phyloP scores from a whole-genome alignment of 2,329 filamentous ascomycete genomes.

The Penicillium sp. region DNA sequence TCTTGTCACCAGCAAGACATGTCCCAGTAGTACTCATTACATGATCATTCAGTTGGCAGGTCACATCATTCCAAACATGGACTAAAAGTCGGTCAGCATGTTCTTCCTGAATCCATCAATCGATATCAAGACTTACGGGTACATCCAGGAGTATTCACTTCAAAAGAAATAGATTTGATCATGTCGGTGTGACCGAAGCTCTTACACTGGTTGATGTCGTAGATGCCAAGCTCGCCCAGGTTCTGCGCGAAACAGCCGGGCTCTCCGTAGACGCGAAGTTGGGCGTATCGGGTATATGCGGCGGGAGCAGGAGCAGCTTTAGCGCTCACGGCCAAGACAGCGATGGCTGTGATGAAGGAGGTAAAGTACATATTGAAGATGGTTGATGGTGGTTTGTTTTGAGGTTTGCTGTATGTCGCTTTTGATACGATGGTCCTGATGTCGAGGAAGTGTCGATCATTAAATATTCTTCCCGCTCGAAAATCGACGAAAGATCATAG shows the following conservation, averaged over 20 bases:
- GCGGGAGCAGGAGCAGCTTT: constrained; percentile 6
- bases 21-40: background rate
- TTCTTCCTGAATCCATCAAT: background rate
- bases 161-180: constrained; percentile 14
- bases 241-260: constrained; percentile 13
- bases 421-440: background rate
- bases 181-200: constrained; percentile 2
- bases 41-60: constrained; percentile 6
- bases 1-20: constrained; percentile 5
- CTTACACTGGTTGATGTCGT: constrained; percentile 16
- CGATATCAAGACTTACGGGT: constrained; percentile 4
- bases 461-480: background rate
- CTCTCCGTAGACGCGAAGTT: constrained; percentile 18
- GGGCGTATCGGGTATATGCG: constrained; percentile 12
- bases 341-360: constrained; percentile 5
- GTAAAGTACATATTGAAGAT: constrained; percentile 8
- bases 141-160: constrained; percentile 8
- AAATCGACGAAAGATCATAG: background rate
- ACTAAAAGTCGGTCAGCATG: constrained; percentile 3
- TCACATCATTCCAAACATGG: constrained; percentile 7
- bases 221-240: constrained; percentile 18
- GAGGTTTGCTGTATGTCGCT: too few relatives aligned
- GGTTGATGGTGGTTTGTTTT: background rate
- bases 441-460: background rate
- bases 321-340: constrained; percentile 10